Base-by-base conservation (phyloP, 1,284 basidiomycete genomes). In the Ganoderma lingzhi region DNA sequence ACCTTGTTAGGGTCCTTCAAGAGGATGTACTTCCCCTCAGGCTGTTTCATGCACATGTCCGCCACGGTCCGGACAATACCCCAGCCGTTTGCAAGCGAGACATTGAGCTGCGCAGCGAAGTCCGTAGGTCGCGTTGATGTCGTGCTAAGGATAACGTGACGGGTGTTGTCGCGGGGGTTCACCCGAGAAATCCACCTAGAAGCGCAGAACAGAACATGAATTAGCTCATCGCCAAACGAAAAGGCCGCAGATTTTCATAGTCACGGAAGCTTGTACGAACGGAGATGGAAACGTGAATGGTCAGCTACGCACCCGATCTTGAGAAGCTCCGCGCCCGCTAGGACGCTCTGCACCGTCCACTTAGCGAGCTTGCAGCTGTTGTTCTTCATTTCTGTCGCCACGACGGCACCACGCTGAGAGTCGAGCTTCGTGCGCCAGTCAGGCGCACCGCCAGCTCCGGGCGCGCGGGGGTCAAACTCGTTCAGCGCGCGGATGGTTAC, bases 361-460 rank as follows among this genome's bases (percentile, higher is more conserved):
- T 97, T 94, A 23, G 97, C 97, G 63, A 99, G 89, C 84, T 99
- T 99, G 85, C 93, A 97, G 78, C 93, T 96, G 85, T 99, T 99
- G 85, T 99, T 99, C 87, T 99, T 99, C 98, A 99, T 99, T 86
- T 99, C 98, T 55, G 96, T 98, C 60, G 98, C 96, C 68, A 99
- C 96, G 58, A 99, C 97, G 3, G 98, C 98, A 77, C 98, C 98
- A 70, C 97, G 92, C 82, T 99, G 97, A 9, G 94, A 91, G 82
- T 99, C 98, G 64, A 99, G 86, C 82, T 98, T 98, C 62, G 93
- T 89, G 62, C 97, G 91, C 98, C 98, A 99, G 82, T 99, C 98
- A 30, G 96, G 95, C 19, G 97, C 96, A 65, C 95, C 95, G 62
- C 96, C 96, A 1, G 94, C 91, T 44, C 97, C 97, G 75, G 92